Base-by-base conservation (phyloP, 768 basidiomycete species). In the Clavaria fumosa region DNA sequence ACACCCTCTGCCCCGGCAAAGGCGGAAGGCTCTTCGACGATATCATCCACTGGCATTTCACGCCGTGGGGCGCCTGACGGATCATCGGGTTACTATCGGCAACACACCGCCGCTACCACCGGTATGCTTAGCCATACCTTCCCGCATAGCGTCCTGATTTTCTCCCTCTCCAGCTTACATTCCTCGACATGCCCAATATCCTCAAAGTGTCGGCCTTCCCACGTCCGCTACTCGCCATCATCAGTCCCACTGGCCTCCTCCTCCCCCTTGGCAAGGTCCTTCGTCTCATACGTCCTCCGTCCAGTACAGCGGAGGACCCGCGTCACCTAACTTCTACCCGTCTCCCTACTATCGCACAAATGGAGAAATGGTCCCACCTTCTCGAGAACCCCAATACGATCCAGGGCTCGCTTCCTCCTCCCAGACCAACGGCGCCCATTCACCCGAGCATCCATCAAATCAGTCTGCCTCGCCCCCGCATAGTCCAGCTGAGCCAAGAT, bases 61-160 rank as follows among this genome's bases (percentile, higher is more conserved):
- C 53, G 55, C 44, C 46, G 42, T 45, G 47, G 42, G 50, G 52
- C 28, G 54, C 49, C 33, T 57, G 43, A 39, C 55, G 60, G 63
- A 3, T 58, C 72, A 32, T 67, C 69, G 14, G 71, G 68, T 45
- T 78, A 80, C 52, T 80, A 80, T 50, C 69, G 75, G 23, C 69
- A 68, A 48, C 77, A 79, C 44, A 75, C 74, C 12, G 53, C 50
- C 15, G 61, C 64, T 36, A 65, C 58, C 14, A 49, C 61, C 35
- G 60, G 72, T 62, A 53, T 47, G 58, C 53, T 17, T 27, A 24
- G 7, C 34, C 27, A 11, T 39, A 14, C 33, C 35, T 32, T 23
- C 35, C 43, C 23, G 44, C 31, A 10, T 3, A n/a, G 5, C 17
- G 20, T 11, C 22, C 30, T 30, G 9, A 38, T 38, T 6, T 14